Percentiles rank a stretch among this genome's conserved stretches.
Conservation (phyloP, 768 basidiomycete genomes). For the Amanita jacksonii region DNA sequence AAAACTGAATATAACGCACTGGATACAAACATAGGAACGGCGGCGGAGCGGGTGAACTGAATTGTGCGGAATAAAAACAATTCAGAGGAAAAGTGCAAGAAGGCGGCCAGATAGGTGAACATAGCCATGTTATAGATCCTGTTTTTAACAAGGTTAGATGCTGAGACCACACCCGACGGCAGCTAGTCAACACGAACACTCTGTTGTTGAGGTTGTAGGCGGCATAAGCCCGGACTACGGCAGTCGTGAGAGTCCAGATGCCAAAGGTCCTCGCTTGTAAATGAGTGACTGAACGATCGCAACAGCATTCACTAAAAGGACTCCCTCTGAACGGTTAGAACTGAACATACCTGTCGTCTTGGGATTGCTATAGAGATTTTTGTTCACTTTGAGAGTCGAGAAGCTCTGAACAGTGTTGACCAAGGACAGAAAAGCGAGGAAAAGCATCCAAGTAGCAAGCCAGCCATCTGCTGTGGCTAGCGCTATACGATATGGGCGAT, state of each 20-base stretch:
- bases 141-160: neutral
- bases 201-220: conserved; percentile 84
- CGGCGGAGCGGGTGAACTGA: conserved; percentile 44
- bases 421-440: conserved; percentile 66
- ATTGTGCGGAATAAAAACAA: conserved; percentile 73
- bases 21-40: conserved; percentile 77
- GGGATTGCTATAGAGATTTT: conserved; percentile 63
- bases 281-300: conserved; percentile 64
- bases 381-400: conserved; percentile 65
- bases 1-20: conserved; percentile 47
- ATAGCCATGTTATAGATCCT: conserved; percentile 89
- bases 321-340: too few relatives aligned
- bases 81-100: conserved; percentile 85
- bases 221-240: conserved; percentile 74
- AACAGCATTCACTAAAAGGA: too few relatives aligned
- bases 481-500: conserved; percentile 31
- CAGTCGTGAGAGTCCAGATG: conserved; percentile 83
- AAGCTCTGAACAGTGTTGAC: conserved; percentile 88
- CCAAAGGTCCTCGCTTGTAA: conserved; percentile 88
- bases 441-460: conserved; percentile 83
- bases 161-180: neutral
- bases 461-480: conserved; percentile 59
- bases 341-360: conserved; percentile 24
- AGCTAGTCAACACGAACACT: conserved; percentile 40
- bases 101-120: conserved; percentile 82